Percentiles rank a stretch among this genome's conserved stretches.
These are phyloP conservation scores for Suhomyces coccinellae DNA, from an alignment of 1,139 yeast genomes.

Conservation along the genomic window DNA sequence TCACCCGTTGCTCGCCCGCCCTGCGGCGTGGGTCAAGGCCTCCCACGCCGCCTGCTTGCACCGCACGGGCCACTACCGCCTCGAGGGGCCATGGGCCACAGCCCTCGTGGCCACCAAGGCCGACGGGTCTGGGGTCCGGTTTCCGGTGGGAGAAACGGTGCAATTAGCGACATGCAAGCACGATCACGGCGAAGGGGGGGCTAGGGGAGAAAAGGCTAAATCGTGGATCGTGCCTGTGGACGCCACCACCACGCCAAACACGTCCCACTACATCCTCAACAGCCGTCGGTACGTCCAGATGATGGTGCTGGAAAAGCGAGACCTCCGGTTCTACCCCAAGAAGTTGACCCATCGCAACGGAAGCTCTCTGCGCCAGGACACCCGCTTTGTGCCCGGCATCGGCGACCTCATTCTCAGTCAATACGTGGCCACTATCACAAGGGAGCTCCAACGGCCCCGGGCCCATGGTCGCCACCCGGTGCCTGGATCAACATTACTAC, in stretches of 20 bases:
- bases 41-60: slow-evolving; percentile 10
- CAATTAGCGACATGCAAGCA: slow-evolving; percentile 19
- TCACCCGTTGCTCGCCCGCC: slow-evolving; percentile 30
- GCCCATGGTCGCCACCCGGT: neutral
- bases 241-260: slow-evolving; percentile 3
- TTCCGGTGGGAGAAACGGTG: slow-evolving; percentile 28
- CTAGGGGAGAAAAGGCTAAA: neutral
- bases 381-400: slow-evolving; percentile 17
- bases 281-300: slow-evolving; percentile 13
- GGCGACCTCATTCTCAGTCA: slow-evolving; percentile 13
- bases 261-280: slow-evolving; percentile 17
- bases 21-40: slow-evolving; percentile 24
- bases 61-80: slow-evolving; percentile 3
- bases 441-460: neutral
- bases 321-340: slow-evolving; percentile 16
- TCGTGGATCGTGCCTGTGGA: slow-evolving; percentile 14
- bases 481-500: slow-evolving; percentile 1
- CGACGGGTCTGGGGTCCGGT: slow-evolving; percentile 20
- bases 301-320: slow-evolving; percentile 12
- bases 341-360: slow-evolving; percentile 14
- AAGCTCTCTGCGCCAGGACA: slow-evolving; percentile 10
- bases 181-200: slow-evolving; percentile 1
- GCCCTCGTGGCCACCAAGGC: slow-evolving; percentile 22
- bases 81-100: slow-evolving; percentile 27
- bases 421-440: slow-evolving; percentile 16